phyloP scores from a whole-genome alignment of 805 yeast species.

The Wickerhamiella brachini region DNA sequence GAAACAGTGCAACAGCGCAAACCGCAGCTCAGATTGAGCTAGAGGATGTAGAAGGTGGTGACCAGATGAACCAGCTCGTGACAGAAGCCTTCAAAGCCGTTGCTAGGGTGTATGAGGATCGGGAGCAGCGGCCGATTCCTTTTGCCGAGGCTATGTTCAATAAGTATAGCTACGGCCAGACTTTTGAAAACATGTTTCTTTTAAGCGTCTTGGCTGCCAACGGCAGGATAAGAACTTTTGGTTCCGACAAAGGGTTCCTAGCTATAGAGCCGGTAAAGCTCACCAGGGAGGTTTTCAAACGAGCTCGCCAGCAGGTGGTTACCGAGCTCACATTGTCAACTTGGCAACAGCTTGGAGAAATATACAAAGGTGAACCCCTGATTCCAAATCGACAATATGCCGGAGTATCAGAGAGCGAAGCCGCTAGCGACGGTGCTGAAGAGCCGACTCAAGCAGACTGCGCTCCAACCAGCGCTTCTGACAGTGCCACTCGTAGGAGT shows the following conservation, averaged over 20 bases:
- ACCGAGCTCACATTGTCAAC: not conserved
- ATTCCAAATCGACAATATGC: not conserved
- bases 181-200: slow-evolving; percentile 74
- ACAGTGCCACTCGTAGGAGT: too few relatives aligned
- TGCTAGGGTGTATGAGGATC: slow-evolving; percentile 21
- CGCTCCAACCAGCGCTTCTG: too few relatives aligned
- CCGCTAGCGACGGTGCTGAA: too few relatives aligned
- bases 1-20: not conserved
- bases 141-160: slow-evolving; percentile 57
- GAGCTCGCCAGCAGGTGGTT: not conserved
- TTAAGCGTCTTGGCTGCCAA: slow-evolving; percentile 52
- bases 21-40: not conserved
- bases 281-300: not conserved
- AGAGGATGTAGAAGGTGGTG: not conserved
- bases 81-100: slow-evolving; percentile 21
- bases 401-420: not conserved
- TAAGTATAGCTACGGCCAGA: slow-evolving; percentile 57
- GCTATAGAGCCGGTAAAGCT: not conserved
- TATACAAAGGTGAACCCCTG: not conserved
- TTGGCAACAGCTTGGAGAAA: not conserved
- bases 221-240: too few relatives aligned
- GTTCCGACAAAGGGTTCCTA: not conserved
- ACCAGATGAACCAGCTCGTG: not conserved
- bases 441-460: too few relatives aligned
- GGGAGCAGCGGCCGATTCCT: slow-evolving; percentile 29